Evolutionary conservation across 2,329 filamentous ascomycete species (phyloP).

Genomic region (Immersiporthe knoxdaviesiana): DNA sequence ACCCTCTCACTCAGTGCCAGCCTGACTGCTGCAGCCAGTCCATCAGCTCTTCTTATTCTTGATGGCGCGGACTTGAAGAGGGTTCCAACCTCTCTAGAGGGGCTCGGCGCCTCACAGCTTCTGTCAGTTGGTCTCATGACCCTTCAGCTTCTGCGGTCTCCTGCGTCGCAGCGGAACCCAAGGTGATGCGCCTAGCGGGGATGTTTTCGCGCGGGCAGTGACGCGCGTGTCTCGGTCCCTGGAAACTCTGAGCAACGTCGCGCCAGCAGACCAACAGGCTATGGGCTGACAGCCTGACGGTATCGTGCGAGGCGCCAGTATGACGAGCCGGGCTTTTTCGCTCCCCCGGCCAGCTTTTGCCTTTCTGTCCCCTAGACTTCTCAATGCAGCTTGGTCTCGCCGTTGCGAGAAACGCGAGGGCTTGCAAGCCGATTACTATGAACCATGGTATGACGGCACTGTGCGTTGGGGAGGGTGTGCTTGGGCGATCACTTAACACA

Average conservation of each 20-base stretch:
- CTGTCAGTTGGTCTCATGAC: slow-evolving; percentile 1
- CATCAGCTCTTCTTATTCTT: not conserved
- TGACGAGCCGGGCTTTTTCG: not conserved
- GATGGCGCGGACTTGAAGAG: slow-evolving; percentile 2
- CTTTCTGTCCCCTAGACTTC: not conserved
- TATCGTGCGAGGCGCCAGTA: slow-evolving; percentile 4
- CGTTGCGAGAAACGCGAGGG: not conserved
- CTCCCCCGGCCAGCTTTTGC: not conserved
- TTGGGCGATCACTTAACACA: slow-evolving; percentile 12
- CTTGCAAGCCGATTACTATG: not conserved
- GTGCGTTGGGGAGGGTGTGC: not conserved
- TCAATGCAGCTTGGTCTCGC: not conserved
- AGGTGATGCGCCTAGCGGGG: slow-evolving; percentile 21
- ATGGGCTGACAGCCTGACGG: not conserved
- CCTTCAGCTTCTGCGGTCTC: slow-evolving; percentile 19
- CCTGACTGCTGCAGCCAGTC: not conserved
- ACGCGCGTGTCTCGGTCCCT: slow-evolving; percentile 27
- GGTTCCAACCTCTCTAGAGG: slow-evolving; percentile 12
- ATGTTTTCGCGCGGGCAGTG: slow-evolving; percentile 21
- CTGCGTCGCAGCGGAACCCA: slow-evolving; percentile 25
- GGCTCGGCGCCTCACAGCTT: slow-evolving; percentile 5
- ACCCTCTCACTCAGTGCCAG: too few relatives aligned
- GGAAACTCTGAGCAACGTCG: not conserved
- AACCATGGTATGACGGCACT: slow-evolving; percentile 11
- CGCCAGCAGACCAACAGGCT: slow-evolving; percentile 5